Percentiles rank a stretch among this genome's conserved stretches.
Conservation (phyloP, 108 stramenopile species). For the Cyclotella sp. region DNA sequence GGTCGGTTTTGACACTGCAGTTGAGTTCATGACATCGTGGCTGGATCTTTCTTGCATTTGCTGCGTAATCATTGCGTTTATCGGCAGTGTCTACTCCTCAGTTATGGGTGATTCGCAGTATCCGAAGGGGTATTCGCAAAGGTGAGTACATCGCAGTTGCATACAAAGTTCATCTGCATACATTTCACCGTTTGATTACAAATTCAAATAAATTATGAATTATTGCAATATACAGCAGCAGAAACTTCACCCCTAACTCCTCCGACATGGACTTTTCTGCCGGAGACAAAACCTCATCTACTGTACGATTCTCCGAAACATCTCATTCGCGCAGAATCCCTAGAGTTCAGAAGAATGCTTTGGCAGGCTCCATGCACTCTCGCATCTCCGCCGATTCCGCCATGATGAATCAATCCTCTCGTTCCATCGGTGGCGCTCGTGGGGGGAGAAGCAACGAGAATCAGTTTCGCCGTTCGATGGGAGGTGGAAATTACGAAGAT, state of each 20-base stretch:
- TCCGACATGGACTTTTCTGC: not conserved
- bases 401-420: not conserved
- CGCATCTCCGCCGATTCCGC: not conserved
- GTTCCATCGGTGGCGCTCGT: not conserved
- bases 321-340: not conserved
- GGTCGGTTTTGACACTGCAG: not conserved
- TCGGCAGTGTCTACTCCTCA: constrained; percentile 2
- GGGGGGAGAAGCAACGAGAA: too few relatives aligned
- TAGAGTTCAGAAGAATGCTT: not conserved
- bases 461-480: too few relatives aligned
- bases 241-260: not conserved
- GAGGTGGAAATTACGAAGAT: too few relatives aligned
- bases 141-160: too few relatives aligned
- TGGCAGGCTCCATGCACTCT: not conserved
- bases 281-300: not conserved
- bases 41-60: not conserved
- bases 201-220: not conserved
- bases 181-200: not conserved
- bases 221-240: not conserved
- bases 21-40: not conserved
- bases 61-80: not conserved
- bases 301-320: constrained; percentile 7
- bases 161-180: too few relatives aligned
- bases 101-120: not conserved
- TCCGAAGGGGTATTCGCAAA: too few relatives aligned